Conservation (phyloP, 768 basidiomycete genomes). For the Phlebiopsis gigantea region DNA sequence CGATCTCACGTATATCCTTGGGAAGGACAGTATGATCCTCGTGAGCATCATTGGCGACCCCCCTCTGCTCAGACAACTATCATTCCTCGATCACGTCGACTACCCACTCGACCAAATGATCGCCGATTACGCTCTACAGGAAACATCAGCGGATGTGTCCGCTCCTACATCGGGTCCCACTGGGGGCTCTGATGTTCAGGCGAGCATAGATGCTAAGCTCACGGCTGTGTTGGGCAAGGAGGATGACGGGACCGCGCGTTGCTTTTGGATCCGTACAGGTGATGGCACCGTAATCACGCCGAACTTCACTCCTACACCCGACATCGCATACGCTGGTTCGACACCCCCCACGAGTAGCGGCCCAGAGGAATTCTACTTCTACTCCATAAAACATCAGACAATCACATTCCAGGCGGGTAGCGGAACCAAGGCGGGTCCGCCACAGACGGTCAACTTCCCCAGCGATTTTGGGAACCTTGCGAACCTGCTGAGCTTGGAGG, state of each 20-base stretch:
- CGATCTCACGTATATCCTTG: background rate
- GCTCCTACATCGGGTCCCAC: background rate
- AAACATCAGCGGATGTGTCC: background rate
- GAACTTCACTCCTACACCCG: background rate
- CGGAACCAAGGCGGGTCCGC: too few species aligned
- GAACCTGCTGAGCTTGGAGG: background rate
- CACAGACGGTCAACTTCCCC: background rate
- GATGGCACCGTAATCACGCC: background rate
- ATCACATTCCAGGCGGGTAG: background rate
- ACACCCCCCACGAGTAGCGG: background rate
- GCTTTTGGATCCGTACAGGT: background rate
- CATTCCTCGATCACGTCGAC: background rate
- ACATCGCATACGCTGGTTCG: background rate
- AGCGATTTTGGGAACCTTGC: background rate
- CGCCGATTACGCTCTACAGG: background rate
- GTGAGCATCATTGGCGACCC: background rate
- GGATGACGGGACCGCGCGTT: background rate
- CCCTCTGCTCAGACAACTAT: background rate
- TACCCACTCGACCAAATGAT: background rate
- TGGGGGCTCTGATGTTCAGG: background rate
- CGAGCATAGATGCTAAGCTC: background rate
- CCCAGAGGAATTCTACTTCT: background rate
- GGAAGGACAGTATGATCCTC: background rate
- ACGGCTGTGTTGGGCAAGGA: background rate
- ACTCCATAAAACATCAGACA: background rate